These are phyloP conservation scores for Kuraishia molischiana DNA, from an alignment of 805 yeast genomes.

Conservation along the genomic window DNA sequence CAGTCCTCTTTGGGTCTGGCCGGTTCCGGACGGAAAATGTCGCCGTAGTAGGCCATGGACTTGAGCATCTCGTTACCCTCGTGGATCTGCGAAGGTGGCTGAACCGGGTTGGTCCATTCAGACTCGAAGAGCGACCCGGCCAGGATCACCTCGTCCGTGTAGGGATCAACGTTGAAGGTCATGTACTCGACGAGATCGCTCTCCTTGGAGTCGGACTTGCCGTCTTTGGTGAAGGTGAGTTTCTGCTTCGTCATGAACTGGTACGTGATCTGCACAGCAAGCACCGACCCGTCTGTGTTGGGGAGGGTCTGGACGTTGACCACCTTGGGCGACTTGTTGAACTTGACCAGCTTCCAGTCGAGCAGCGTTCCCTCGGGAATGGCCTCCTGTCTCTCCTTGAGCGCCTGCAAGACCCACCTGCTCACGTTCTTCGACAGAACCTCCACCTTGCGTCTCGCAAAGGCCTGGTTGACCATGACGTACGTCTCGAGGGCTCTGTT, in stretches of 20 bases:
- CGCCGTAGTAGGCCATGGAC: conserved; percentile 23
- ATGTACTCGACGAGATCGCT: conserved; percentile 52
- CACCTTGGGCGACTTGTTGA: conserved; percentile 64
- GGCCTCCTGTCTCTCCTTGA: conserved; percentile 37
- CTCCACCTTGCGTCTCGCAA: conserved; percentile 50
- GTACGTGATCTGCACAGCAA: conserved; percentile 43
- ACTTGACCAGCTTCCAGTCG: conserved; percentile 70
- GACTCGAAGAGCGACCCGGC: conserved; percentile 65
- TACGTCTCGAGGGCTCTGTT: conserved; percentile 73
- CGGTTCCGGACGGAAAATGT: conserved; percentile 27
- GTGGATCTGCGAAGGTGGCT: conserved; percentile 14
- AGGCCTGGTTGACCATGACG: conserved; percentile 71
- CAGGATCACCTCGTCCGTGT: conserved; percentile 43
- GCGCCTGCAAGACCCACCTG: conserved; percentile 54
- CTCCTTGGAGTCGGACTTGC: conserved; percentile 23
- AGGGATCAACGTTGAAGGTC: conserved; percentile 53
- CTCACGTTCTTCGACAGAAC: conserved; percentile 36
- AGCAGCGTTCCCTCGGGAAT: conserved; percentile 51
- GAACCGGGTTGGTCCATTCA: conserved; percentile 24
- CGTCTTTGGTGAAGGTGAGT: conserved; percentile 37
- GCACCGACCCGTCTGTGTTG: conserved; percentile 25
- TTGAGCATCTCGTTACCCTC: conserved; percentile 14
- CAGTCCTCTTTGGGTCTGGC: conserved; percentile 6
- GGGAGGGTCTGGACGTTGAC: conserved; percentile 53
- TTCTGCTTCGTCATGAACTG: conserved; percentile 55